Evolutionary conservation across 2,329 filamentous ascomycete species (phyloP), one percentile per base, ranked within the genome.

Genomic region (Aureobasidium sp.): DNA sequence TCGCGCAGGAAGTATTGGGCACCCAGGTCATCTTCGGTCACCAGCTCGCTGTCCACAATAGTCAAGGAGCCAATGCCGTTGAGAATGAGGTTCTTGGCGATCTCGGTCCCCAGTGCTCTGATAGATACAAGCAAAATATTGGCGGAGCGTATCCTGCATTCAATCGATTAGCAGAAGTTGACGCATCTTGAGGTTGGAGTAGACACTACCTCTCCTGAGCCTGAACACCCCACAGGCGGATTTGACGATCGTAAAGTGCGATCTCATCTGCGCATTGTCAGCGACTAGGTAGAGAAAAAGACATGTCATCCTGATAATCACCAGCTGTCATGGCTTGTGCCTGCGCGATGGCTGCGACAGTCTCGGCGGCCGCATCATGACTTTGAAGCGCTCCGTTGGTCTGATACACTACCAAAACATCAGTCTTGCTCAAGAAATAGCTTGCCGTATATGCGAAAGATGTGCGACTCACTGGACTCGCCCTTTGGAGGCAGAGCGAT

Each of bases 51-150:
- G 70, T 98, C 93, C 55, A 93, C 76, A 53, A 98, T 83, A 14
- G 91, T 97, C 57, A 98, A 77, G 27, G 89, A 91, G 54, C 87
- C 86, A 62, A 98, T 86, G 56, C 93, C 93, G 19, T 93, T 90
- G 2, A 98, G 81, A 16, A 96, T 91, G 19, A 98, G 83, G 66
- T 97, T 98, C 75, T 98, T 98, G 58, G 93, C 90, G 52, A 97
- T 86, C 71, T 98, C 93, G 66, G 91, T 94, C 55, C 87, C 90
- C 14, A 98, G 80, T 1, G 87, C 90, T 65, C 86, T 88, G 68
- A 95, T 83, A 25, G 84, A 90, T 60, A 98, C 85, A 58, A 98
- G 81, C 40, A 97, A 83, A 61, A 98, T 86, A 64, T 90, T 90
- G 55, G 93, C 89, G 55, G 80, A 86, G 62, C 91, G 88, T 55